Evolutionary conservation across 495 filamentous ascomycete genomes (phyloP).

Genomic region (Evernia prunastri): DNA sequence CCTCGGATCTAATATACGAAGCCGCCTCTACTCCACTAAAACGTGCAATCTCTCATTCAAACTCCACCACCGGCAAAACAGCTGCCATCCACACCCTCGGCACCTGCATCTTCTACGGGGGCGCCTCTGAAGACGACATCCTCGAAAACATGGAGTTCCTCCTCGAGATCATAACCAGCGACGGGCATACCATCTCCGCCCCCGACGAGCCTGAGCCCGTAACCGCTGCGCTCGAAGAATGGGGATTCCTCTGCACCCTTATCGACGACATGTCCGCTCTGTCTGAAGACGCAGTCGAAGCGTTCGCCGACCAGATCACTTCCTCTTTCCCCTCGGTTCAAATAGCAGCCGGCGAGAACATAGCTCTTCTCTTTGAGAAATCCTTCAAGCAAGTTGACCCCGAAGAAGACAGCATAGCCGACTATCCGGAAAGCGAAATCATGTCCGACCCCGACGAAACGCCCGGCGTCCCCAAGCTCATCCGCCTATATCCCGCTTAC

Average conservation of each 20-base stretch:
- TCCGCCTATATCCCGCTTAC: conserved; percentile 54
- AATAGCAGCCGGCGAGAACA: conserved; percentile 80
- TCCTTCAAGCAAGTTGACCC: conserved; percentile 59
- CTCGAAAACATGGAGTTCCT: conserved; percentile 76
- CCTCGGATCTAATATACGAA: conserved; percentile 65
- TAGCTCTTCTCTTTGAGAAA: conserved; percentile 85
- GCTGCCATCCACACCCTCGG: conserved; percentile 70
- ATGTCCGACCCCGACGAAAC: conserved; percentile 33
- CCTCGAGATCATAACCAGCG: conserved; percentile 78
- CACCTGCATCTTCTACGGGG: conserved; percentile 69
- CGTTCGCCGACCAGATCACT: conserved; percentile 84
- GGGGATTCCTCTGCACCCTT: conserved; percentile 80
- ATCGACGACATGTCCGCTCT: conserved; percentile 72
- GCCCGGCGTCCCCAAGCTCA: conserved; percentile 44
- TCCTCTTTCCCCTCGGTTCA: conserved; percentile 71
- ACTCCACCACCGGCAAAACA: conserved; percentile 57
- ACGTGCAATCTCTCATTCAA: conserved; percentile 61
- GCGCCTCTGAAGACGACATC: conserved; percentile 62
- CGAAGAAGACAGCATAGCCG: conserved; percentile 47
- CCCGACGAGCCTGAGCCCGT: conserved; percentile 71
- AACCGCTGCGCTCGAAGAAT: conserved; percentile 74
- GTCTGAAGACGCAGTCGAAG: conserved; percentile 70
- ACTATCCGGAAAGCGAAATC: conserved; percentile 45
- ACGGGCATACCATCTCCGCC: conserved; percentile 70
- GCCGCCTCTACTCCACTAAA: conserved; percentile 58